phyloP scores from a whole-genome alignment of 306 rosid genomes.

The Dalbergia cultrata region DNA sequence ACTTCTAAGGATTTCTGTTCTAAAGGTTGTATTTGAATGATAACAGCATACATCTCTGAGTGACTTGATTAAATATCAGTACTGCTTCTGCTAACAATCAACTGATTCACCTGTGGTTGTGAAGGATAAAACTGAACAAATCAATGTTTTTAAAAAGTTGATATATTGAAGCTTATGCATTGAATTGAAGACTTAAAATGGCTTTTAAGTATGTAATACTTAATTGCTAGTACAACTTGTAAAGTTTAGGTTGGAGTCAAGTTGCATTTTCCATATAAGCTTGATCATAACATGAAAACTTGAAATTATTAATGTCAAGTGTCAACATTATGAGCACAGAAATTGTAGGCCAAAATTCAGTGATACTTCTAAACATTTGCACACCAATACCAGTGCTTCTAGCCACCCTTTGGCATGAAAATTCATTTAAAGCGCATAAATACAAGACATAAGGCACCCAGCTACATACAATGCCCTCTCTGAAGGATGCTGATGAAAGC shows the following conservation, averaged over 20 bases:
- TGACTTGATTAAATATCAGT: too few species aligned
- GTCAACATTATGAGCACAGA: conserved; percentile 21
- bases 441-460: background rate
- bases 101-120: too few species aligned
- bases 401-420: conserved; percentile 4
- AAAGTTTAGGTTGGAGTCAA: conserved; percentile 1
- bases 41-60: too few species aligned
- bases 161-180: conserved; percentile 7
- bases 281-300: background rate
- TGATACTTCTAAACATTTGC: conserved; percentile 8
- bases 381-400: background rate
- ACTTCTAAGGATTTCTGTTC: too few species aligned
- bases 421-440: conserved; percentile 9
- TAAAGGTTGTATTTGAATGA: too few species aligned
- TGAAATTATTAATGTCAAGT: conserved; percentile 31
- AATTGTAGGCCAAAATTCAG: conserved; percentile 38
- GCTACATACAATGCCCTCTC: conserved; percentile 1
- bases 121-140: too few species aligned
- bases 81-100: too few species aligned
- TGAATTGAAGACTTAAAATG: conserved; percentile 2
- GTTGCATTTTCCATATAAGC: background rate
- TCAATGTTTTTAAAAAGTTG: background rate
- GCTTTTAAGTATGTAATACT: background rate
- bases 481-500: conserved; percentile 21
- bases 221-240: background rate